Evolutionary conservation across 306 rosid species (phyloP).

Genomic region (Dryas octopetala): DNA sequence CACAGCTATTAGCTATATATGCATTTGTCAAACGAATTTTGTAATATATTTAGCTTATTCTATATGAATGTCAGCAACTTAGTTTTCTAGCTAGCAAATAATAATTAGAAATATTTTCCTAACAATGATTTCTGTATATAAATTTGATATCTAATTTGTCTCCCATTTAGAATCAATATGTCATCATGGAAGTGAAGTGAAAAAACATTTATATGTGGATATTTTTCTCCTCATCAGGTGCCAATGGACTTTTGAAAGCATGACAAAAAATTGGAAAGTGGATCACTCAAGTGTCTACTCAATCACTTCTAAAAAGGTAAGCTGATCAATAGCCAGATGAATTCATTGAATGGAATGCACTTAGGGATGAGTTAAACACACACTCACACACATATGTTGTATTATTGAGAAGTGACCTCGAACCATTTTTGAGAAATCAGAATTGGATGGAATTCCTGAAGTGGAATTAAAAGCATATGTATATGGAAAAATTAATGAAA

Average conservation of each 20-base stretch:
- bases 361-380: conserved; percentile 28
- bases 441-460: too few relatives aligned
- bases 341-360: conserved; percentile 31
- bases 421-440: conserved; percentile 31
- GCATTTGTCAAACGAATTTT: too few relatives aligned
- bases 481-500: too few relatives aligned
- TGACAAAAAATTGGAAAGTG: conserved; percentile 37
- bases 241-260: conserved; percentile 25
- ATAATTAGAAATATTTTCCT: too few relatives aligned
- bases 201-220: not conserved
- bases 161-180: not conserved
- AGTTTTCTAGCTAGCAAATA: too few relatives aligned
- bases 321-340: not conserved
- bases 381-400: conserved; percentile 20
- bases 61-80: too few relatives aligned
- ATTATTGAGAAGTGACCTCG: conserved; percentile 34
- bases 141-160: not conserved
- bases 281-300: conserved; percentile 52
- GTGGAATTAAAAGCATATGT: too few relatives aligned
- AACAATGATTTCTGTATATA: too few relatives aligned
- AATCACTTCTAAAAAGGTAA: conserved; percentile 48
- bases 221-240: not conserved
- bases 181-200: conserved; percentile 8
- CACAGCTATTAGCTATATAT: too few relatives aligned
- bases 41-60: too few relatives aligned